Conservation (phyloP, 2,329 filamentous ascomycete genomes). For the Fusarium virguliforme region DNA sequence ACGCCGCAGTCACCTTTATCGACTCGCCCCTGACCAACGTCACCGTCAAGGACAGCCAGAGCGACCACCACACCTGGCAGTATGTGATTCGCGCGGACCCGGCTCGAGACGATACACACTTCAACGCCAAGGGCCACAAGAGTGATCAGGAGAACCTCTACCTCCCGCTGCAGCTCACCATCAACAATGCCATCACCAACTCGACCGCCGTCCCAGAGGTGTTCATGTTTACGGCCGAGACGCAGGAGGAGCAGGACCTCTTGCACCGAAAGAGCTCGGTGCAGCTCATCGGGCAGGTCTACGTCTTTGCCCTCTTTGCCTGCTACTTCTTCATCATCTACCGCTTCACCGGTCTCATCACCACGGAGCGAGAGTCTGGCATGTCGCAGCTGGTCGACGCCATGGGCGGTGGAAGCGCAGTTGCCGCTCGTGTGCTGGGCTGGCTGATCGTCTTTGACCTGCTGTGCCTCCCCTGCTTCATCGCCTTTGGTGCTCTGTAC, state of each 20-base stretch:
- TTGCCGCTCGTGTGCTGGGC: constrained; percentile 47
- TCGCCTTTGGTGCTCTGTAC: constrained; percentile 59
- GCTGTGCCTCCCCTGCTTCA: constrained; percentile 57
- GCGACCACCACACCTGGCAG: constrained; percentile 48
- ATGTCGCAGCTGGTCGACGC: constrained; percentile 55
- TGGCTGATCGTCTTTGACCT: constrained; percentile 50
- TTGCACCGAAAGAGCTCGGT: constrained; percentile 6
- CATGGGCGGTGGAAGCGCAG: constrained; percentile 62
- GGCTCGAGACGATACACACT: constrained; percentile 59
- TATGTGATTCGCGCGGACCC: constrained; percentile 52
- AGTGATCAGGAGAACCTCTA: constrained; percentile 47
- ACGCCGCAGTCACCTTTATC: constrained; percentile 50
- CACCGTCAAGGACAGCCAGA: constrained; percentile 11
- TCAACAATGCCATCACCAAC: constrained; percentile 54
- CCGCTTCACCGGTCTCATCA: constrained; percentile 41
- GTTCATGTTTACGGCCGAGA: constrained; percentile 39
- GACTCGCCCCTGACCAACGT: constrained; percentile 51
- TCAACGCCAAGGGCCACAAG: constrained; percentile 61
- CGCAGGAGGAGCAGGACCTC: constrained; percentile 28
- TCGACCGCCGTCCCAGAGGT: constrained; percentile 38
- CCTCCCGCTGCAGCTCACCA: constrained; percentile 52
- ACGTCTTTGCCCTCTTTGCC: constrained; percentile 48
- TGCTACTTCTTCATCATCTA: constrained; percentile 45
- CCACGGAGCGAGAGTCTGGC: constrained; percentile 53
- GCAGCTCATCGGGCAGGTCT: constrained; percentile 35